phyloP scores from a whole-genome alignment of 176 grass and related monocot genomes.

The Zizania latifolia region DNA sequence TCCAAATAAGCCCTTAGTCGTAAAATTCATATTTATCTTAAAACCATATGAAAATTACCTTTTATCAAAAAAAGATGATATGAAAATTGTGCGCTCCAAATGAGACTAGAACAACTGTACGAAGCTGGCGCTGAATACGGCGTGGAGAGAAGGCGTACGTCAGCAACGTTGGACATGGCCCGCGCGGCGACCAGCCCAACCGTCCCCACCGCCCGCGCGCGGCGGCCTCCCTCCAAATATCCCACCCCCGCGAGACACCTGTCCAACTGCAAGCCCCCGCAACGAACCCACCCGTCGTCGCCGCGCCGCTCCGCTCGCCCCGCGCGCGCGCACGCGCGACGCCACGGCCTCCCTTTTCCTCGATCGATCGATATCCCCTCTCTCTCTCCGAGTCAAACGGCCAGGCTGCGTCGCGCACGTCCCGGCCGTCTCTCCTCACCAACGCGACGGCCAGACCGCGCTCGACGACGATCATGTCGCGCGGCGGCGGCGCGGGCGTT shows the following conservation, averaged over 20 bases:
- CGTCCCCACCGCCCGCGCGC: neutral
- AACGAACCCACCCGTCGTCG: neutral
- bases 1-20: too few species aligned
- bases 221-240: neutral
- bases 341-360: neutral
- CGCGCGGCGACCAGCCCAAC: neutral
- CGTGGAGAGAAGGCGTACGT: neutral
- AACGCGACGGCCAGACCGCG: neutral
- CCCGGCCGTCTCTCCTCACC: too few species aligned
- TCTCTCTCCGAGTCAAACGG: constrained; percentile 1
- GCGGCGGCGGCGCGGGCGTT: neutral
- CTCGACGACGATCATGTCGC: constrained; percentile 8
- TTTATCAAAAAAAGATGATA: too few species aligned
- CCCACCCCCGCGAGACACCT: neutral
- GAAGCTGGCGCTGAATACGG: neutral
- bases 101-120: too few species aligned
- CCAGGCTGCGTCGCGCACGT: neutral
- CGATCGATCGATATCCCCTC: neutral
- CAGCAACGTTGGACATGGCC: neutral
- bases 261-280: neutral
- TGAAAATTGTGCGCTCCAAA: too few species aligned
- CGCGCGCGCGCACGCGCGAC: neutral
- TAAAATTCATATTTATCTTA: too few species aligned
- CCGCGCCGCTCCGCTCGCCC: neutral
- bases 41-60: too few species aligned